These are phyloP conservation scores for Boletus coccyginus DNA, from an alignment of 768 basidiomycete species.

Conservation along the genomic window DNA sequence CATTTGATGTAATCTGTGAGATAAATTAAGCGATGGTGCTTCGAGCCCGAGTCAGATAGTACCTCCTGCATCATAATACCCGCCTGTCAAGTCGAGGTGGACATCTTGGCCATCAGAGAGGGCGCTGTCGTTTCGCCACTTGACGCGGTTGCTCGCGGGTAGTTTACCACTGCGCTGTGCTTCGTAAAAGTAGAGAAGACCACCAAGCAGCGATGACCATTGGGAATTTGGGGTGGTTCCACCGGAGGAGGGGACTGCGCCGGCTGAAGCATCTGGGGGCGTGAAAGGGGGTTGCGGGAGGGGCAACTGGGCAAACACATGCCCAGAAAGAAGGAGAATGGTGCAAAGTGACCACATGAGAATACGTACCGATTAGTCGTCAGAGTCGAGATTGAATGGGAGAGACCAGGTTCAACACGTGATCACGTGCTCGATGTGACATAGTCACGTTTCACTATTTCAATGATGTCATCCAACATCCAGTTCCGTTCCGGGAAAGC, in stretches of 20 bases:
- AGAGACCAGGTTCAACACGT: slow-evolving; percentile 8
- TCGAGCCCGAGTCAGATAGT: slow-evolving; percentile 15
- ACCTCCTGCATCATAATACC: slow-evolving; percentile 95
- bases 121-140: slow-evolving; percentile 85
- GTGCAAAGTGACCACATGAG: slow-evolving; percentile 21
- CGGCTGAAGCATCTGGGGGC: slow-evolving; percentile 58
- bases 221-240: slow-evolving; percentile 59
- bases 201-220: slow-evolving; percentile 81
- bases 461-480: slow-evolving; percentile 9
- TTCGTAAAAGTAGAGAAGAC: slow-evolving; percentile 86
- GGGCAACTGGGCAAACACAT: slow-evolving; percentile 52
- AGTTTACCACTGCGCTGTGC: slow-evolving; percentile 83
- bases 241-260: slow-evolving; percentile 45
- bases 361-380: not conserved
- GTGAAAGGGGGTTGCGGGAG: slow-evolving; percentile 64
- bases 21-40: not conserved
- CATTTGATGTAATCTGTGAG: slow-evolving; percentile 80
- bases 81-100: slow-evolving; percentile 75
- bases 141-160: slow-evolving; percentile 64
- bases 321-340: slow-evolving; percentile 20
- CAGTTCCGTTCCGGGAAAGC: no score
- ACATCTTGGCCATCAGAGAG: slow-evolving; percentile 74
- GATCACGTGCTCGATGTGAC: slow-evolving; percentile 20
- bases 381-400: not conserved
- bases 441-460: slow-evolving; percentile 10